These are phyloP conservation scores for Coelastrella sp. DNA, from an alignment of 139 green algal genomes.

Conservation along the genomic window DNA sequence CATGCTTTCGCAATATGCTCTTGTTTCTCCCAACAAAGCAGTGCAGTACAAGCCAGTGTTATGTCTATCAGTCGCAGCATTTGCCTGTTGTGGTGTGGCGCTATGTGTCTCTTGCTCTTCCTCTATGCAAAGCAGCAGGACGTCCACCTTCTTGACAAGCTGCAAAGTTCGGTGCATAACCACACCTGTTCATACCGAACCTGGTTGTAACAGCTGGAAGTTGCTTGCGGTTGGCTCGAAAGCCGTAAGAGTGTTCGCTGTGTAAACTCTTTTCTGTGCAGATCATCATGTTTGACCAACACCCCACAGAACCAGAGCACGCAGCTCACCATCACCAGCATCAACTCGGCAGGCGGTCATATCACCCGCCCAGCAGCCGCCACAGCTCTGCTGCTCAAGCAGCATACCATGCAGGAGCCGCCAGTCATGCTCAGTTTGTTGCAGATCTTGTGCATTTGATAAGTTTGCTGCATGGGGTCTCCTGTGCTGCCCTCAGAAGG, in stretches of 20 bases:
- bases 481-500: constrained; percentile 32
- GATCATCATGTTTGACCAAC: constrained; percentile 38
- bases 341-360: constrained; percentile 7
- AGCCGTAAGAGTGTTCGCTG: too few relatives aligned
- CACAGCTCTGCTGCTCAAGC: neutral
- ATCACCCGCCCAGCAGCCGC: neutral
- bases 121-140: too few relatives aligned
- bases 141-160: too few relatives aligned
- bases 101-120: too few relatives aligned
- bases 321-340: neutral
- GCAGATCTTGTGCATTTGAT: constrained; percentile 47
- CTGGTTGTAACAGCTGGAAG: neutral
- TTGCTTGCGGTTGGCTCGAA: neutral
- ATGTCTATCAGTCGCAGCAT: too few relatives aligned
- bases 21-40: too few relatives aligned
- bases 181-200: too few relatives aligned
- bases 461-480: constrained; percentile 49
- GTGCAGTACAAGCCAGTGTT: too few relatives aligned
- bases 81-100: too few relatives aligned
- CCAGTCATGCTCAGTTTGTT: constrained; percentile 36
- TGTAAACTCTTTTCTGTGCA: neutral
- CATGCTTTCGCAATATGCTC: too few relatives aligned
- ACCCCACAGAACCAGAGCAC: neutral
- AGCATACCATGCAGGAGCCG: too few relatives aligned
- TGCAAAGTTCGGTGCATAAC: too few relatives aligned